These are phyloP conservation scores for Pneumocystis wakefieldiae DNA, from an alignment of 1,139 yeast species.

Conservation along the genomic window DNA sequence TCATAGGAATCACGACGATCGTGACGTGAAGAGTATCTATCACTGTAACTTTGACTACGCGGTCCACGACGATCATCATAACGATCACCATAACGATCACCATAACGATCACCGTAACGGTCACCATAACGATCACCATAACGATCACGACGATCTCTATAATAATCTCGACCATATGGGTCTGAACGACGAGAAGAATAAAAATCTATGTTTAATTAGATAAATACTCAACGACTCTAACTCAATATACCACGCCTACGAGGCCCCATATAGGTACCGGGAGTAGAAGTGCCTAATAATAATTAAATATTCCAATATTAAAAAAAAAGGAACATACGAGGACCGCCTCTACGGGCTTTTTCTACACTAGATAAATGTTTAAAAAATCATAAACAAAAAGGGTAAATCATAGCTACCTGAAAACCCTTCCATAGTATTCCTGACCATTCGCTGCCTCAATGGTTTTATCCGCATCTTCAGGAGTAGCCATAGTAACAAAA, in stretches of 20 bases:
- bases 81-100: constrained; percentile 13
- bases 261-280: constrained; percentile 29
- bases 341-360: not conserved
- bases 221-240: constrained; percentile 1
- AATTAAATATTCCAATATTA: not conserved
- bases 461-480: constrained; percentile 24
- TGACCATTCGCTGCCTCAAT: constrained; percentile 21
- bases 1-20: constrained; percentile 14
- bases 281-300: constrained; percentile 24
- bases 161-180: constrained; percentile 10
- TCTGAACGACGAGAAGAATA: constrained; percentile 14
- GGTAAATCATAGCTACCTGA: constrained; percentile 26
- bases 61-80: constrained; percentile 15
- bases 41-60: constrained; percentile 14
- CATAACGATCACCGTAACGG: constrained; percentile 15
- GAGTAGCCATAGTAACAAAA: constrained; percentile 25
- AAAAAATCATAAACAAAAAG: constrained; percentile 18
- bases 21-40: constrained; percentile 14
- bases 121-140: constrained; percentile 17
- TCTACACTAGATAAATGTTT: constrained; percentile 12
- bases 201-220: constrained; percentile 12
- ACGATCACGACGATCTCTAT: constrained; percentile 18
- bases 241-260: constrained; percentile 18
- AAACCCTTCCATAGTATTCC: constrained; percentile 22
- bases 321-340: constrained; percentile 14